Base-by-base conservation (phyloP, 352 stramenopile genomes). In the Globisporangium okanoganense region DNA sequence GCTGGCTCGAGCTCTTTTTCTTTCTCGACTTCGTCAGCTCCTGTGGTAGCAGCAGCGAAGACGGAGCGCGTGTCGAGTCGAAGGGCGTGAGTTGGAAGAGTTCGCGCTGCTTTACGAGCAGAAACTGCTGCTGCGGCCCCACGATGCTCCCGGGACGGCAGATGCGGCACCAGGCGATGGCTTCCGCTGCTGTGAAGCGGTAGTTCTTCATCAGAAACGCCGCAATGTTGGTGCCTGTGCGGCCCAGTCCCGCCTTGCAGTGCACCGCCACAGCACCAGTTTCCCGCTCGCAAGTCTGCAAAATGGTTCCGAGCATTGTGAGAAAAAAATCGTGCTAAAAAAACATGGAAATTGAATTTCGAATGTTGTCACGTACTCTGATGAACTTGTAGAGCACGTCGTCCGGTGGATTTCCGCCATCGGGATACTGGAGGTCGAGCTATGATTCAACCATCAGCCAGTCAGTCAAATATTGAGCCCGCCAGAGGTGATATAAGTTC, bases 161-260 rank as follows among this genome's bases (percentile, higher is more conserved):
- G 50, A 99, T 93, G 38, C 96, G 85, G 68, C 97, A 96, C 91
- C 93, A 99, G 7, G 88, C 94, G 72, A 99, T 99, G 7, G 84
- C 90, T 77, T 99, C 95, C 0, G 67, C 71, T 4, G 96, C 96
- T 1, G 94, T 98, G 50, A 99, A 95, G 9, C 73, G 62, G 67
- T 96, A 96, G 55, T 98, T 89, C 69, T 98, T 97, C 86, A 99
- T 99, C 22, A 99, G 67, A 61, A 97, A 99, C 14, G 90, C 92
- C 8, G 90, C 96, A 45, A 99, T 99, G 59, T 89, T 94, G 3
- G 95, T 99, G 31, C 97, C 97, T 0, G 97, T 99, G 33, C 97
- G 79, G 12, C 96, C 97, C 6, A 99, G 73, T 9, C 97, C 97
- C 18, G 96, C 96, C 73, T 99, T 98, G 79, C 97, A 99, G 70